These are phyloP conservation scores for Bassia scoparia DNA, from an alignment of 148 eudicot genomes.

Conservation along the genomic window DNA sequence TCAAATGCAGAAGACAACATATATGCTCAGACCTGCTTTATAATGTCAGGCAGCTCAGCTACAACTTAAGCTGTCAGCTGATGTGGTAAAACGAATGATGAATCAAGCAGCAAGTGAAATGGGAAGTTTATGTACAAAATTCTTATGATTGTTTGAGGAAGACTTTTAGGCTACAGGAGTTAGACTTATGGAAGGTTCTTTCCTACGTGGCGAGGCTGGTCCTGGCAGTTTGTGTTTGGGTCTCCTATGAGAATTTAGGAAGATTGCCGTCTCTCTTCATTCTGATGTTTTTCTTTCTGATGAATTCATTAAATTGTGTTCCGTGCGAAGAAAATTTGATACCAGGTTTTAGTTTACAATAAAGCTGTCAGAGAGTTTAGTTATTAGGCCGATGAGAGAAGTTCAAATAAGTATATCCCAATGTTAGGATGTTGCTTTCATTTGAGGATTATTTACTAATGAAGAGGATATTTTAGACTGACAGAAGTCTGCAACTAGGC, in stretches of 20 bases:
- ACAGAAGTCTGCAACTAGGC: too few relatives aligned
- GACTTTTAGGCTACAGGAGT: slow-evolving; percentile 60
- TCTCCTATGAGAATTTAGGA: slow-evolving; percentile 74
- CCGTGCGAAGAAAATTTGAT: too few relatives aligned
- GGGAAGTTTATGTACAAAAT: slow-evolving; percentile 47
- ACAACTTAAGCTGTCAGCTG: slow-evolving; percentile 87
- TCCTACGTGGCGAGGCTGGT: slow-evolving; percentile 94
- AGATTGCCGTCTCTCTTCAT: slow-evolving; percentile 65
- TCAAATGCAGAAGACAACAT: slow-evolving; percentile 64
- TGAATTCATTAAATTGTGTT: too few relatives aligned
- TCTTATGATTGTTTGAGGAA: slow-evolving; percentile 80
- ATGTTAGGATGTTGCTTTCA: too few relatives aligned
- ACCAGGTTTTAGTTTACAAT: too few relatives aligned
- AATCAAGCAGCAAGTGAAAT: slow-evolving; percentile 46
- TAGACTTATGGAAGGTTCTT: slow-evolving; percentile 67
- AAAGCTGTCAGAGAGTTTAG: too few relatives aligned
- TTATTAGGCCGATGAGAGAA: too few relatives aligned
- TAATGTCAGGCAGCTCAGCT: slow-evolving; percentile 75
- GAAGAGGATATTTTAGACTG: too few relatives aligned
- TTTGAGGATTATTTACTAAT: too few relatives aligned
- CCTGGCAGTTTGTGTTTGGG: slow-evolving; percentile 99
- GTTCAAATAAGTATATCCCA: too few relatives aligned
- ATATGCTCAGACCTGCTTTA: slow-evolving; percentile 70
- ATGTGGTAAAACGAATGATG: slow-evolving; percentile 90
- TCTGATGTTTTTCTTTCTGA: slow-evolving; percentile 28